phyloP scores from a whole-genome alignment of 2,329 filamentous ascomycete species.

The Lasiodiplodia sp. region DNA sequence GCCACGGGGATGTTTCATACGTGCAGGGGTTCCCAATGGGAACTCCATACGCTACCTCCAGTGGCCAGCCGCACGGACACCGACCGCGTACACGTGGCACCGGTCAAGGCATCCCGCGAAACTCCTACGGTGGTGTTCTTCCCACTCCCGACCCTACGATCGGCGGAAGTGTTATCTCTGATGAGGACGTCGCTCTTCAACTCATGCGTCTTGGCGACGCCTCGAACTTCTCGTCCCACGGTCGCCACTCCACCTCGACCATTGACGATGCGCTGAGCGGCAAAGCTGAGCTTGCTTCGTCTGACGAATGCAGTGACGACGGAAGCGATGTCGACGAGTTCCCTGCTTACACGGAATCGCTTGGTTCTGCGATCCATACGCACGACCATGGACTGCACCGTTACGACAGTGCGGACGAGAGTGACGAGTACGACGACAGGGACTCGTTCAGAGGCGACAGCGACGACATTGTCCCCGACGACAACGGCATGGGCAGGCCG shows the following conservation, averaged over 20 bases:
- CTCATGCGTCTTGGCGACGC: conserved; percentile 95
- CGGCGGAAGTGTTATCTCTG: conserved; percentile 87
- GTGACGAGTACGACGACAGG: conserved; percentile 65
- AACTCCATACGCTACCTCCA: conserved; percentile 47
- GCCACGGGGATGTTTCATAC: conserved; percentile 60
- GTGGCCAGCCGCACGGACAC: conserved; percentile 42
- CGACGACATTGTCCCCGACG: conserved; percentile 53
- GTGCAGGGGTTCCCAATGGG: conserved; percentile 41
- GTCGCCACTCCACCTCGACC: conserved; percentile 90
- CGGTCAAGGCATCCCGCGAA: conserved; percentile 50
- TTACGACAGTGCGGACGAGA: conserved; percentile 59
- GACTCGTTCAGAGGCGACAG: conserved; percentile 63
- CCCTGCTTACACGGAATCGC: conserved; percentile 34
- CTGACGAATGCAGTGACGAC: conserved; percentile 71
- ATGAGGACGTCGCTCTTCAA: conserved; percentile 97
- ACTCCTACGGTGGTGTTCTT: conserved; percentile 55
- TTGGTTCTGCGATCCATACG: conserved; percentile 32
- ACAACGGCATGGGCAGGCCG: conserved; percentile 42
- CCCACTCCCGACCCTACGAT: conserved; percentile 98
- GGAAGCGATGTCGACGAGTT: conserved; percentile 71
- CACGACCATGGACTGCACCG: conserved; percentile 45
- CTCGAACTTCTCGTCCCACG: conserved; percentile 85
- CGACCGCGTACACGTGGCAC: conserved; percentile 46
- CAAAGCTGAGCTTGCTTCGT: conserved; percentile 82
- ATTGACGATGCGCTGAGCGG: conserved; percentile 93